A percentile compares a stretch with the other conserved stretches of the same genome.
Evolutionary conservation across 2,329 filamentous ascomycete genomes (phyloP).

Genomic region (Exophiala sp.): DNA sequence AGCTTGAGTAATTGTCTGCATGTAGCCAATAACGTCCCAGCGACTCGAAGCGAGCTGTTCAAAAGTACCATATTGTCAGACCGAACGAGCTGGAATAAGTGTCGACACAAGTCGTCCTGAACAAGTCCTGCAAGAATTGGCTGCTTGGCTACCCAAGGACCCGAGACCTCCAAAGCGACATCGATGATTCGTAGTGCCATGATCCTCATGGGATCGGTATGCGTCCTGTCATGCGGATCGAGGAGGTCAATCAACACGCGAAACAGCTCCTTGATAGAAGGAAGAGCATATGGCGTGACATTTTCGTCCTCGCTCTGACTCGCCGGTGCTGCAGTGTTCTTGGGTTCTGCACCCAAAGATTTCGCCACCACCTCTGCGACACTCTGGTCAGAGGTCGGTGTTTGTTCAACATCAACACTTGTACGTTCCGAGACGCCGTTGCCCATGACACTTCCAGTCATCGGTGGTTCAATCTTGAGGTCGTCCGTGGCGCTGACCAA

Average conservation of each 20-base stretch:
- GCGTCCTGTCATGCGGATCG: constrained; percentile 86
- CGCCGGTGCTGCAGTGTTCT: constrained; percentile 34
- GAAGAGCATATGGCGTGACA: constrained; percentile 85
- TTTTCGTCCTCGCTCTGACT: constrained; percentile 40
- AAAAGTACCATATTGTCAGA: constrained; percentile 95
- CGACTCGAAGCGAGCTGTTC: constrained; percentile 87
- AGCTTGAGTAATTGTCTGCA: constrained; percentile 88
- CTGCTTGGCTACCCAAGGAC: constrained; percentile 89
- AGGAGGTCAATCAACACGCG: constrained; percentile 88
- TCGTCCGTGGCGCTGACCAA: constrained; percentile 60
- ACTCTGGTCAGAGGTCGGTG: constrained; percentile 8
- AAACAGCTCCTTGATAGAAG: constrained; percentile 91
- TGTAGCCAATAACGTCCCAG: constrained; percentile 84
- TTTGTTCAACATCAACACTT: constrained; percentile 21
- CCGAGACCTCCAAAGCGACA: constrained; percentile 92
- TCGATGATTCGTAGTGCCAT: constrained; percentile 98
- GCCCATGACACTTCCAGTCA: constrained; percentile 57
- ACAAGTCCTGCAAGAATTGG: constrained; percentile 82
- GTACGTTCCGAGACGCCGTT: constrained; percentile 28
- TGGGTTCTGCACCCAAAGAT: constrained; percentile 33
- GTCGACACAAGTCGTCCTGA: constrained; percentile 87
- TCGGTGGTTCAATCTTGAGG: constrained; percentile 73
- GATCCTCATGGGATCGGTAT: constrained; percentile 91
- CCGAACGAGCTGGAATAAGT: constrained; percentile 91
- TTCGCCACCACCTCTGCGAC: constrained; percentile 28